Evolutionary conservation across 2,329 filamentous ascomycete species (phyloP).

Genomic region (Diaporthe vaccinii): DNA sequence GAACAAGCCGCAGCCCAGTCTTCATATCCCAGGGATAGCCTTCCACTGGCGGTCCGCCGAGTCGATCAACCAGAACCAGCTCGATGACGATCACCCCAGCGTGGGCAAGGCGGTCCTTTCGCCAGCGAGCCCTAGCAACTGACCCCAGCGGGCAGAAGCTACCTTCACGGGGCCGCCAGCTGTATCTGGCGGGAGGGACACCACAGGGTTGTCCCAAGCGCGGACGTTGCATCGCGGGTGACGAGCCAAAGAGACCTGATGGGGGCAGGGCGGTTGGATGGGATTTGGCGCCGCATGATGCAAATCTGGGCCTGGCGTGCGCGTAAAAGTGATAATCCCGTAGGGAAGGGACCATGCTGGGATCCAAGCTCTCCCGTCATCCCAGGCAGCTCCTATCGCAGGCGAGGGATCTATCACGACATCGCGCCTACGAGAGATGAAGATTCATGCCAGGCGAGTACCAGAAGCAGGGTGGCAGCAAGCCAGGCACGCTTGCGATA

Average conservation of each 20-base stretch:
- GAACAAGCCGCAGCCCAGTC: neutral
- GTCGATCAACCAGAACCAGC: conserved; percentile 9
- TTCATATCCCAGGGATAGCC: conserved; percentile 13
- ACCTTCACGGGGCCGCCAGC: conserved; percentile 14
- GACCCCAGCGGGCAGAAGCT: neutral
- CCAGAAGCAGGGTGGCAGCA: neutral
- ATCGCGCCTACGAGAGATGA: conserved; percentile 32
- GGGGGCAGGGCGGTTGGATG: neutral
- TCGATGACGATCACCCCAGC: conserved; percentile 15
- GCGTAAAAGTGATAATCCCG: neutral
- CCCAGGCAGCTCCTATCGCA: neutral
- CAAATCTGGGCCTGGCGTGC: neutral
- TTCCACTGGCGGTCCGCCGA: neutral
- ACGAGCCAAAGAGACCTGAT: neutral
- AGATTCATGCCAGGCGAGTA: neutral
- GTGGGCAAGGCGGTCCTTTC: neutral
- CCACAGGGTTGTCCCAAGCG: neutral
- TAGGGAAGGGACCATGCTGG: conserved; percentile 17
- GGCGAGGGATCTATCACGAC: neutral
- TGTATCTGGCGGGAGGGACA: neutral
- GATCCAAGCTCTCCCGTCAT: neutral
- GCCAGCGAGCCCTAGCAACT: neutral
- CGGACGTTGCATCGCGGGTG: conserved; percentile 10
- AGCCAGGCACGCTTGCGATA: conserved; percentile 4
- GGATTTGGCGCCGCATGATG: conserved; percentile 4